Evolutionary conservation across 768 basidiomycete species (phyloP), one percentile per base, ranked within the genome.

Genomic region (Basidioascus undulatus): DNA sequence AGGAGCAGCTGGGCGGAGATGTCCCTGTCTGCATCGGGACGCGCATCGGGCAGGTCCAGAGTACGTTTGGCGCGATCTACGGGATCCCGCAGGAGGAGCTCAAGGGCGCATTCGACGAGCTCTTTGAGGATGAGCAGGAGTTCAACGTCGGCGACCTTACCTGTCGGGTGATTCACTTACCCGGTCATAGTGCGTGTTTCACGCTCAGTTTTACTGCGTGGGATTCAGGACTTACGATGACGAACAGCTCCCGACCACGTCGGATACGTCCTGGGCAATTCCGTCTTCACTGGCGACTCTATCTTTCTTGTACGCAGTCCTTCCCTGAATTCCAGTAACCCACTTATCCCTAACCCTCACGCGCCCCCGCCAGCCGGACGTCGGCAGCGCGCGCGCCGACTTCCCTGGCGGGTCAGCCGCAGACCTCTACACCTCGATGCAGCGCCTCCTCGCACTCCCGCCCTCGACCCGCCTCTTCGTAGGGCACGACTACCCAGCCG

Each of bases 331-430:
- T 11, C 31, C 5, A 32, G 21, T 33, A 27, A n/a, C 23, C 4
- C n/a, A 20, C 20, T 19, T 21, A 20, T 35, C 41, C 7, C 24
- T 25, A n/a, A 20, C 27, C 26, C 35, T 7, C 20, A 16, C 28
- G 19, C 11, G 23, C 9, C 25, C 7, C 32, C 4, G 6, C 15
- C 43, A 51, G 35, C 54, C 54, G 18, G 45, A 50, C 34, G 48
- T 53, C 15, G 54, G 54, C 13, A 46, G 50, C 3, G 52, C 54
- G 23, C 50, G 54, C 9, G 46, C 47, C 30, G 54, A 55, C 43
- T 55, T 55, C 39, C 52, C 54, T 20, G 46, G 49, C 31, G 54
- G 52, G 3, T 47, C 46, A 28, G 42, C 51, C 23, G 12, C 32
- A 8, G 26, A 25, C n/a, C 48, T 55, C 35, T 55, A 39, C 41